phyloP scores from a whole-genome alignment of 2,329 filamentous ascomycete species.

The Aspergillus neoniger region DNA sequence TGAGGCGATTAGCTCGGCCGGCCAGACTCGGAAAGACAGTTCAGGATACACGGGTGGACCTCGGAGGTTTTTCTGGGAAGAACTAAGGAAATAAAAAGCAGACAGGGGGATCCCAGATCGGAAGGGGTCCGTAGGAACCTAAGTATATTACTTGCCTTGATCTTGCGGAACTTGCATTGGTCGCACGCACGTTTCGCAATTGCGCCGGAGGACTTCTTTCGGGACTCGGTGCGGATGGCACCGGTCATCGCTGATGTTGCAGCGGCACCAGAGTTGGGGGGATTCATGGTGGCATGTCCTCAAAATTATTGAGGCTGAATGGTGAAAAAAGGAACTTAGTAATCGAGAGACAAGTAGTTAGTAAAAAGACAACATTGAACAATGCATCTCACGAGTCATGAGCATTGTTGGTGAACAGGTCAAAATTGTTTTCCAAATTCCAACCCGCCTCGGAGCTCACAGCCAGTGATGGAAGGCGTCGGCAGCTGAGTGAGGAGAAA shows the following conservation, averaged over 20 bases:
- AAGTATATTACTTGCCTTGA: constrained; percentile 31
- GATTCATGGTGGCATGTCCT: constrained; percentile 31
- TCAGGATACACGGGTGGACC: background rate
- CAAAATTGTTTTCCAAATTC: background rate
- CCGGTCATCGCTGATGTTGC: constrained; percentile 23
- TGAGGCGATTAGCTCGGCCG: background rate
- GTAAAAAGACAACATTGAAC: background rate
- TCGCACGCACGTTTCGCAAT: constrained; percentile 44
- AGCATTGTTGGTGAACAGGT: background rate
- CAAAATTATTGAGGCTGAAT: background rate
- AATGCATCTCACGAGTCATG: background rate
- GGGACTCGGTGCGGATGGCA: constrained; percentile 27
- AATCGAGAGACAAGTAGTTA: background rate
- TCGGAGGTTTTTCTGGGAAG: background rate
- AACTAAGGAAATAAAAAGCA: background rate
- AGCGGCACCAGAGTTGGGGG: constrained; percentile 19
- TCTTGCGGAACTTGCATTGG: constrained; percentile 45
- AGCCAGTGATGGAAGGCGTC: background rate
- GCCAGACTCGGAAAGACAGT: background rate
- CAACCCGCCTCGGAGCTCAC: background rate
- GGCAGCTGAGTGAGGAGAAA: constrained; percentile 5
- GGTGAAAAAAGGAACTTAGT: background rate
- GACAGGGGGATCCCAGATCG: background rate
- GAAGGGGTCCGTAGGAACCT: background rate
- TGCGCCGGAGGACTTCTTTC: constrained; percentile 24